Evolutionary conservation across 345 rosid genomes (phyloP).

Genomic region (Heritiera littoralis): DNA sequence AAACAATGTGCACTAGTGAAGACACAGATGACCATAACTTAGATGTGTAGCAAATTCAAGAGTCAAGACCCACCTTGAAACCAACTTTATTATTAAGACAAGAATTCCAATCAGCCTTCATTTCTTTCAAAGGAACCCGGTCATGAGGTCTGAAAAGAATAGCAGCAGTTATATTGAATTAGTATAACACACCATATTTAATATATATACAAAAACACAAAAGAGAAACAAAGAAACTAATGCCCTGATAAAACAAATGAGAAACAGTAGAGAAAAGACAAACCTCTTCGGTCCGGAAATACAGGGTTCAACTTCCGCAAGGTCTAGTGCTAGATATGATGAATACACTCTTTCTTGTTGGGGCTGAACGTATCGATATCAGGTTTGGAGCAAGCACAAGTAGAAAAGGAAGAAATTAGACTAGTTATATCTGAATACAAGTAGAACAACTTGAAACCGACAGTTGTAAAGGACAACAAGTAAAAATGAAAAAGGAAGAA

Average conservation of each 20-base stretch:
- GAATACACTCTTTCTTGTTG: constrained; percentile 83
- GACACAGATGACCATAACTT: constrained; percentile 9
- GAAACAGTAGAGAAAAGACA: constrained; percentile 17
- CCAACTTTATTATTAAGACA: constrained; percentile 90
- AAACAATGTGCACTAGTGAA: background rate
- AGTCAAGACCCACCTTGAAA: constrained; percentile 66
- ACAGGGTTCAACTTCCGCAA: constrained; percentile 87
- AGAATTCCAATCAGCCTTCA: constrained; percentile 99
- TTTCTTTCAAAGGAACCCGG: constrained; percentile 84
- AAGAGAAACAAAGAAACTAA: background rate
- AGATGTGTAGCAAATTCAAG: constrained; percentile 8
- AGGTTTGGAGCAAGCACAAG: background rate
- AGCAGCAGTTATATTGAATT: background rate
- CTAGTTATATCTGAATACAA: background rate
- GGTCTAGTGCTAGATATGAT: constrained; percentile 76
- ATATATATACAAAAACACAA: background rate
- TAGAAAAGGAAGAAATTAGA: constrained; percentile 20
- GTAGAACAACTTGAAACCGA: background rate
- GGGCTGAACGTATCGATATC: constrained; percentile 48
- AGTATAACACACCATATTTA: background rate
- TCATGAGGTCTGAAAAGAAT: constrained; percentile 82
- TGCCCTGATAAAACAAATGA: background rate
- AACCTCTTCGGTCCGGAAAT: constrained; percentile 97
- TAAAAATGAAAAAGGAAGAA: constrained; percentile 2
- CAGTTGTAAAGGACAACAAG: background rate